Percentiles rank a stretch among this genome's conserved stretches.
phyloP scores from a whole-genome alignment of 306 rosid genomes.

The Betula pendula region DNA sequence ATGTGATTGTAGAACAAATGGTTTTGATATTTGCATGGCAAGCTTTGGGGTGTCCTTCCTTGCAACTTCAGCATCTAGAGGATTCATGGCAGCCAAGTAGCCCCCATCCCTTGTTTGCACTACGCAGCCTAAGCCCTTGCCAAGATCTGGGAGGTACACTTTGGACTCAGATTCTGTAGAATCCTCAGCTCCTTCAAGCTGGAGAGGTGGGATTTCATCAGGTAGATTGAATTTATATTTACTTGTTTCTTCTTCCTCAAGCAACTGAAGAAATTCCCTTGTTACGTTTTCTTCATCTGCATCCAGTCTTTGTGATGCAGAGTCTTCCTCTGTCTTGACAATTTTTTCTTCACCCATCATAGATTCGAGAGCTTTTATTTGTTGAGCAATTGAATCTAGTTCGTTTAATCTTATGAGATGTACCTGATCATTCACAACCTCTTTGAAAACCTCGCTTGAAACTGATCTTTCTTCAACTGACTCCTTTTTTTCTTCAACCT shows the following conservation, averaged over 20 bases:
- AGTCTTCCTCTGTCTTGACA: conserved; percentile 47
- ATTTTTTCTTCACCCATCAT: conserved; percentile 63
- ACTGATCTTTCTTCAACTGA: conserved; percentile 45
- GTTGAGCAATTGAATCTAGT: conserved; percentile 90
- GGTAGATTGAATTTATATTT: conserved; percentile 39
- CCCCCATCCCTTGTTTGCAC: conserved; percentile 88
- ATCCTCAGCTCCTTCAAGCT: conserved; percentile 44
- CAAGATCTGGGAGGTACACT: conserved; percentile 86
- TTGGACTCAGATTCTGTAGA: conserved; percentile 49
- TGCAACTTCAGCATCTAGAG: conserved; percentile 47
- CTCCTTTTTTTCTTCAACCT: conserved; percentile 59
- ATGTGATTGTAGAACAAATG: conserved; percentile 50
- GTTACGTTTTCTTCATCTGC: conserved; percentile 89
- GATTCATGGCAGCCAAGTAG: conserved; percentile 83
- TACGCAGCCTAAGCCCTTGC: conserved; percentile 77
- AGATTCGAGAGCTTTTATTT: conserved; percentile 89
- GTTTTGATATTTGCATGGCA: conserved; percentile 88
- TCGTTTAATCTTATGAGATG: conserved; percentile 59
- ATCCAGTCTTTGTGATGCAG: conserved; percentile 57
- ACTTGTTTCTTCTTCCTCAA: conserved; percentile 66
- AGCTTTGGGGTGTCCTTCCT: conserved; percentile 75
- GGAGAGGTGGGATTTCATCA: conserved; percentile 49
- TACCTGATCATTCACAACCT: conserved; percentile 61
- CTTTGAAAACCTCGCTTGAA: conserved; percentile 77
- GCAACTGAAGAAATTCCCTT: conserved; percentile 88